phyloP scores from a whole-genome alignment of 148 eudicot species.

The Camellia lanceoleosa region DNA sequence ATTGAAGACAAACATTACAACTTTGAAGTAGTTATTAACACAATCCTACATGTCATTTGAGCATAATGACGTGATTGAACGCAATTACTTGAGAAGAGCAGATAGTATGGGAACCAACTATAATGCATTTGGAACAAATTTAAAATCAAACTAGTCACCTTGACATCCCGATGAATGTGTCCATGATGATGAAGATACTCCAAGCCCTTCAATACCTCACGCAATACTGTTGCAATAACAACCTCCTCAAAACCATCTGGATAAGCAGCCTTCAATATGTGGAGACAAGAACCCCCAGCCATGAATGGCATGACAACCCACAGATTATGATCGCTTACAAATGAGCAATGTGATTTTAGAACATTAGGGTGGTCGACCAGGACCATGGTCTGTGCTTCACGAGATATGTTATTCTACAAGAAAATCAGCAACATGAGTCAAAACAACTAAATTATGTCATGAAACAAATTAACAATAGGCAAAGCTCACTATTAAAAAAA shows the following conservation, averaged over 20 bases:
- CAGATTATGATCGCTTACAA: slow-evolving; percentile 72
- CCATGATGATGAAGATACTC: slow-evolving; percentile 96
- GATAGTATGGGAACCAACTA: background rate
- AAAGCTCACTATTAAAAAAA: background rate
- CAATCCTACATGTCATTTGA: background rate
- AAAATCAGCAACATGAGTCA: background rate
- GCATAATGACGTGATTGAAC: background rate
- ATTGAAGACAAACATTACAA: background rate
- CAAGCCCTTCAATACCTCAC: slow-evolving; percentile 78
- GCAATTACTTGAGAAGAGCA: background rate
- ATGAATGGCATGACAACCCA: slow-evolving; percentile 98
- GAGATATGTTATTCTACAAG: slow-evolving; percentile 70
- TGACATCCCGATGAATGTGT: slow-evolving; percentile 91
- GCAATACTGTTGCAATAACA: slow-evolving; percentile 72
- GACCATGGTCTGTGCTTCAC: slow-evolving; percentile 93
- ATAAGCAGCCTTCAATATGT: slow-evolving; percentile 73
- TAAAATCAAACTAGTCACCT: slow-evolving; percentile 37
- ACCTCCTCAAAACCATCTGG: slow-evolving; percentile 92
- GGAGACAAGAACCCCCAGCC: slow-evolving; percentile 96
- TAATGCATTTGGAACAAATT: background rate
- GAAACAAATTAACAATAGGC: background rate
- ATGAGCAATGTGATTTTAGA: slow-evolving; percentile 80
- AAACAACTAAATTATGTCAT: background rate
- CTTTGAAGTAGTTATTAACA: no score
- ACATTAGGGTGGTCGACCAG: slow-evolving; percentile 87